A percentile compares a stretch with the other conserved stretches of the same genome.
phyloP scores from a whole-genome alignment of 2,329 filamentous ascomycete genomes.

The Penicillium verrucosum region DNA sequence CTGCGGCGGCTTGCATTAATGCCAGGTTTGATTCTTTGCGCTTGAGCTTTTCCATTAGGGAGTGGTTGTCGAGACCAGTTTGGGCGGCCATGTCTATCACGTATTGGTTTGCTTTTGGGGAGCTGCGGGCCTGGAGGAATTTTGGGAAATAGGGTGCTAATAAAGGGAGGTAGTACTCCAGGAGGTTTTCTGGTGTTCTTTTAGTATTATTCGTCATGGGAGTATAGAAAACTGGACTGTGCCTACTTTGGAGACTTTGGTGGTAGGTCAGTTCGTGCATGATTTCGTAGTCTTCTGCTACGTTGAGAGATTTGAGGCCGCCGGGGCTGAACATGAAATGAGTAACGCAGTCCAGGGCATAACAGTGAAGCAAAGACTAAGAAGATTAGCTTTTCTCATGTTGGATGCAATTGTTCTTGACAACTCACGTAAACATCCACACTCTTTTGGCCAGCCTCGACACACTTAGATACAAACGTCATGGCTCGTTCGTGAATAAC shows the following conservation, averaged over 20 bases:
- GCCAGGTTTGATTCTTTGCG: slow-evolving; percentile 51
- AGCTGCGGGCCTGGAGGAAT: slow-evolving; percentile 54
- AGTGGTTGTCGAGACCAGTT: slow-evolving; percentile 51
- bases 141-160: slow-evolving; percentile 48
- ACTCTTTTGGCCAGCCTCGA: slow-evolving; percentile 40
- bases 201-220: not conserved
- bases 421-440: slow-evolving; percentile 59
- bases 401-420: slow-evolving; percentile 16
- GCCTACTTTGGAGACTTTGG: slow-evolving; percentile 63
- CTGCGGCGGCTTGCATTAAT: slow-evolving; percentile 58
- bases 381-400: not conserved
- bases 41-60: slow-evolving; percentile 58
- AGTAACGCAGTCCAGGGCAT: slow-evolving; percentile 66
- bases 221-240: not conserved
- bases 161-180: slow-evolving; percentile 56
- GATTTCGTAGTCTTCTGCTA: slow-evolving; percentile 57
- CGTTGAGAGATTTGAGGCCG: slow-evolving; percentile 59
- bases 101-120: slow-evolving; percentile 58
- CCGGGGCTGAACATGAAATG: slow-evolving; percentile 68
- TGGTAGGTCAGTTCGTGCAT: slow-evolving; percentile 69
- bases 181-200: slow-evolving; percentile 51
- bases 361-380: slow-evolving; percentile 56
- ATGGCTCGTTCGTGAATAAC: slow-evolving; percentile 58
- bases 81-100: slow-evolving; percentile 53
- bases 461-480: slow-evolving; percentile 55